Percentiles rank a stretch among this genome's conserved stretches.
Conservation (phyloP, 495 filamentous ascomycete species). For the Xylaria castorea region DNA sequence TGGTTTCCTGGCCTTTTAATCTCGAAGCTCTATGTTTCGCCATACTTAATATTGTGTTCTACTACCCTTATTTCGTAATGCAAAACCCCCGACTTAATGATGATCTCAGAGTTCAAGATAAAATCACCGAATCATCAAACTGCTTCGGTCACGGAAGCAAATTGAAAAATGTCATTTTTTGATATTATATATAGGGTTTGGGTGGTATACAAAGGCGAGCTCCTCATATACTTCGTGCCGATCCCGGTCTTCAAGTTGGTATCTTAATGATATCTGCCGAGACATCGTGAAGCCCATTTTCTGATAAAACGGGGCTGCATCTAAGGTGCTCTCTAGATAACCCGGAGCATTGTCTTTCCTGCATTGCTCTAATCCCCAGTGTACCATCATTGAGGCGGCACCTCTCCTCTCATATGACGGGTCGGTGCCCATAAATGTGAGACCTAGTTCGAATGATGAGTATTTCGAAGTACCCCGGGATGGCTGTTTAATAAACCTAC, state of each 20-base stretch:
- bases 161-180: background rate
- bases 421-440: conserved; percentile 45
- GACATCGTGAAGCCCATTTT: conserved; percentile 34
- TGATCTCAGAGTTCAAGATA: too few relatives aligned
- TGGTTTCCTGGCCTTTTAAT: background rate
- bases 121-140: background rate
- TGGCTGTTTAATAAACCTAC: conserved; percentile 32
- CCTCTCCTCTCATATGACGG: conserved; percentile 38
- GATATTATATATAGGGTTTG: background rate
- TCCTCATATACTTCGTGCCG: conserved; percentile 28
- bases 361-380: conserved; percentile 40
- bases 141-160: background rate
- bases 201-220: conserved; percentile 30
- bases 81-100: too few relatives aligned
- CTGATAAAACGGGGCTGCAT: conserved; percentile 42
- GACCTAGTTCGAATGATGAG: conserved; percentile 28
- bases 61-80: too few relatives aligned
- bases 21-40: too few relatives aligned
- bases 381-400: conserved; percentile 40
- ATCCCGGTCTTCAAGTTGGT: background rate
- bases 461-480: background rate
- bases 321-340: conserved; percentile 46
- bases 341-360: conserved; percentile 30
- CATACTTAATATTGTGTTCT: too few relatives aligned
- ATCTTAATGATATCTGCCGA: background rate